phyloP scores from a whole-genome alignment of 192 early-diverging fungal genomes.

The Linnemannia schmuckeri region DNA sequence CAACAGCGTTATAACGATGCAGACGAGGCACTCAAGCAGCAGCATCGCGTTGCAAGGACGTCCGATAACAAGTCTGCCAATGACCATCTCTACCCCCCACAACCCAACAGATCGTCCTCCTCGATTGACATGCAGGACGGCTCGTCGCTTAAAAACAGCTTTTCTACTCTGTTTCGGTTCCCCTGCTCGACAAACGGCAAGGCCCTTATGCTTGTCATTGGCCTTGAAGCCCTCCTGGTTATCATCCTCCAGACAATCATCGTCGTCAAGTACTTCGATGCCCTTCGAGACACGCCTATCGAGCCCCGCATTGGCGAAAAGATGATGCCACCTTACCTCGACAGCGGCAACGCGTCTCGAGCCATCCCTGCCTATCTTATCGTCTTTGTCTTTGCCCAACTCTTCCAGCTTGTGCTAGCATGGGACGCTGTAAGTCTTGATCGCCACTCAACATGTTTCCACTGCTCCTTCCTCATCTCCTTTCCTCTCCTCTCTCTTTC shows the following conservation, averaged over 20 bases:
- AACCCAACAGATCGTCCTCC: conserved; percentile 12
- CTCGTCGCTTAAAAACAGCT: conserved; percentile 12
- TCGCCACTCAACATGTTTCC: background rate
- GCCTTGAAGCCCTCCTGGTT: conserved; percentile 41
- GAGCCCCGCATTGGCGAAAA: background rate
- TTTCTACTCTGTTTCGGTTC: conserved; percentile 30
- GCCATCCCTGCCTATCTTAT: conserved; percentile 79
- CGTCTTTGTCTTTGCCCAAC: conserved; percentile 77
- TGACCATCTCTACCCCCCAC: conserved; percentile 33
- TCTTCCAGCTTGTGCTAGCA: conserved; percentile 74
- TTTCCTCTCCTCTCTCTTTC: background rate
- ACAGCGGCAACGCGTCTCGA: conserved; percentile 32
- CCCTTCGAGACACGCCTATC: conserved; percentile 28
- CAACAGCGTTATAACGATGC: conserved; percentile 24
- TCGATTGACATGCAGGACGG: background rate
- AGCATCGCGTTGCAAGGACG: conserved; percentile 43
- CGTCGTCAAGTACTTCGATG: conserved; percentile 42
- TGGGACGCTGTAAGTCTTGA: conserved; percentile 76
- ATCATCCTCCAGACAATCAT: conserved; percentile 44
- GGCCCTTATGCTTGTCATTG: conserved; percentile 36
- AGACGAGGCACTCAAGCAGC: conserved; percentile 28
- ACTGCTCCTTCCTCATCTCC: background rate
- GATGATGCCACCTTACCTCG: conserved; percentile 23
- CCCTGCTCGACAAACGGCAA: conserved; percentile 52
- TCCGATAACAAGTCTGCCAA: conserved; percentile 22